These are phyloP conservation scores for Phoma sp. DNA, from an alignment of 2,329 filamentous ascomycete species.

Conservation along the genomic window DNA sequence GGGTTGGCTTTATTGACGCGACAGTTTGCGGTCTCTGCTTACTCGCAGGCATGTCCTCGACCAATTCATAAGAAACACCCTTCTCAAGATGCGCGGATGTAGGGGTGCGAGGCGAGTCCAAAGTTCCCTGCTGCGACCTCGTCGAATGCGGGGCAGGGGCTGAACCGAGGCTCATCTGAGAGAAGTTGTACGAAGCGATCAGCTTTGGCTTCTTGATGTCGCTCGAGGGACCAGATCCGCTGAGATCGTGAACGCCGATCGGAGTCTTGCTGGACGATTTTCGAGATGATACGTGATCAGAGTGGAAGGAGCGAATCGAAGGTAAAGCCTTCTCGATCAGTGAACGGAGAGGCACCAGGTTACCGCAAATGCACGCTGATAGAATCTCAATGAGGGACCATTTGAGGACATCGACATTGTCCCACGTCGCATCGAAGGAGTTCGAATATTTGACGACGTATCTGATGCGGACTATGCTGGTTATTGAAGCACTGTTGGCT, in stretches of 20 bases:
- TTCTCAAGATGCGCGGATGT: too few relatives aligned
- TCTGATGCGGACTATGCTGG: conserved; percentile 23
- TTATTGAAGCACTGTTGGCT: conserved; percentile 17
- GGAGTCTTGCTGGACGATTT: conserved; percentile 13
- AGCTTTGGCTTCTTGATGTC: conserved; percentile 5
- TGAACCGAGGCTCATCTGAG: conserved; percentile 1
- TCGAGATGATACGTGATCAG: conserved; percentile 3
- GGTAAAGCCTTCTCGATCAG: conserved; percentile 19
- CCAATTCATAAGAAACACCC: too few relatives aligned
- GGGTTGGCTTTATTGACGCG: not conserved
- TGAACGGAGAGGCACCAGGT: conserved; percentile 22
- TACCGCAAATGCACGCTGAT: conserved; percentile 23
- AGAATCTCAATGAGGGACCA: conserved; percentile 28
- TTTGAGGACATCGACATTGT: conserved; percentile 25
- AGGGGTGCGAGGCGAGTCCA: too few relatives aligned
- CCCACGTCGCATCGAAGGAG: conserved; percentile 23
- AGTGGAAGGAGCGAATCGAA: conserved; percentile 13
- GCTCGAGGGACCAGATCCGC: not conserved
- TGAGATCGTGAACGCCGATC: not conserved
- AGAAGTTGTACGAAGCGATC: conserved; percentile 11
- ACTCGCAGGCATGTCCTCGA: too few relatives aligned
- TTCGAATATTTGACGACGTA: conserved; percentile 22
- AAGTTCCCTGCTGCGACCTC: too few relatives aligned
- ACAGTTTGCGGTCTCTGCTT: not conserved
- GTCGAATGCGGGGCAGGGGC: not conserved